Percentiles rank a stretch among this genome's conserved stretches.
These are phyloP conservation scores for Acanthamoeba culbertsoni DNA, from an alignment of 208 protist genomes.

Conservation along the genomic window DNA sequence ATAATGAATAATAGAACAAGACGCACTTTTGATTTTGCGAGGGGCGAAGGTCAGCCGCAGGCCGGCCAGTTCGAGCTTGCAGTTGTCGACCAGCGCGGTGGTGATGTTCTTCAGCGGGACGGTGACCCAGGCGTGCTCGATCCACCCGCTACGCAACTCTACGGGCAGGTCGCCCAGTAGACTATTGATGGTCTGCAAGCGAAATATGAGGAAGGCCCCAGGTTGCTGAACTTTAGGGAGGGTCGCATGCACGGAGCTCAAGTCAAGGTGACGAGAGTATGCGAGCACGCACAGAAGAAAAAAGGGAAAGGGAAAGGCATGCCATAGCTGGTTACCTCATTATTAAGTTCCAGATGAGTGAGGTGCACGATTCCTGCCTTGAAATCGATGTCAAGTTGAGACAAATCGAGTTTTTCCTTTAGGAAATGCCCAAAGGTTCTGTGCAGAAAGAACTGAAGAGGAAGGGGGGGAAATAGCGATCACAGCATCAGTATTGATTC, in stretches of 20 bases:
- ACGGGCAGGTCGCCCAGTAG: constrained; percentile 35
- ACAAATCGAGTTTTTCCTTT: constrained; percentile 52
- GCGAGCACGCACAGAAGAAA: background rate
- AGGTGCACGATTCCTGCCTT: constrained; percentile 47
- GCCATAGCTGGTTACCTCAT: background rate
- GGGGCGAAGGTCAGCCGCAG: constrained; percentile 5
- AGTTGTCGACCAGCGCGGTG: constrained; percentile 30
- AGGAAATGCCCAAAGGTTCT: constrained; percentile 61
- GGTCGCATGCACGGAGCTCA: too few species aligned
- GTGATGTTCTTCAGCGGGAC: constrained; percentile 47
- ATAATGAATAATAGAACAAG: background rate
- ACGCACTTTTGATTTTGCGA: background rate
- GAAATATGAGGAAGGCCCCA: background rate
- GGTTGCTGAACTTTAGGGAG: background rate
- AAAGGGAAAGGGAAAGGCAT: background rate
- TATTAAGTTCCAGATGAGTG: constrained; percentile 44
- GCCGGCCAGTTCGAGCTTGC: constrained; percentile 57
- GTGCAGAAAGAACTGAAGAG: constrained; percentile 53
- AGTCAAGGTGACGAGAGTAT: too few species aligned
- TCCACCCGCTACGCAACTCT: constrained; percentile 35
- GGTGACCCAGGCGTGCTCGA: constrained; percentile 59
- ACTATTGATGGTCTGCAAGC: constrained; percentile 51
- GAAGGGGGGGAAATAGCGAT: background rate
- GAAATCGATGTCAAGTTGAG: constrained; percentile 40
- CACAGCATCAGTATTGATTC: background rate